Percentiles rank a stretch among this genome's conserved stretches.
phyloP scores from a whole-genome alignment of 164 flowering plant species.

The Chimonanthus praecox region DNA sequence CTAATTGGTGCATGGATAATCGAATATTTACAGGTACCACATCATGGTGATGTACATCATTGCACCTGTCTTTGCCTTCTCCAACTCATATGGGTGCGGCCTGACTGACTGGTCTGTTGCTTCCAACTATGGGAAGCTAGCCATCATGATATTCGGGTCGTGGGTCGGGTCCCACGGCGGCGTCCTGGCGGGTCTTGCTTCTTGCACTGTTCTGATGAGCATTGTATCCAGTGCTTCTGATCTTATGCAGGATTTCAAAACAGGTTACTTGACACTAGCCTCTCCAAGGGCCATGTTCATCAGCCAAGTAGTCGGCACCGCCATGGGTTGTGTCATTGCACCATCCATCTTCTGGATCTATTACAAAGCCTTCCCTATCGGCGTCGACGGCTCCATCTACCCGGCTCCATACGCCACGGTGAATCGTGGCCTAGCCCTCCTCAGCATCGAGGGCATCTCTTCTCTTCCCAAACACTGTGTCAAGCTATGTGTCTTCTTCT shows the following conservation, averaged over 20 bases:
- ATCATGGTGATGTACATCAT: constrained; percentile 22
- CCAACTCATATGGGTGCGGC: constrained; percentile 39
- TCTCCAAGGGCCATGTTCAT: constrained; percentile 34
- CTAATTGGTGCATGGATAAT: too few relatives aligned
- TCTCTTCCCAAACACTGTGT: constrained; percentile 34
- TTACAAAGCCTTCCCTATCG: constrained; percentile 28
- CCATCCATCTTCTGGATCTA: constrained; percentile 30
- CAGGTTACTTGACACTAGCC: constrained; percentile 30
- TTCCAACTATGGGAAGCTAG: constrained; percentile 33
- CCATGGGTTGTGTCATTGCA: constrained; percentile 25
- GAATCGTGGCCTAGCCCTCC: constrained; percentile 28
- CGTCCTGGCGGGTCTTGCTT: constrained; percentile 27
- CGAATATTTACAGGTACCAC: constrained; percentile 9
- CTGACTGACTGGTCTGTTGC: constrained; percentile 40
- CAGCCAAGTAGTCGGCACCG: constrained; percentile 31
- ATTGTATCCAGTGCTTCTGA: constrained; percentile 39
- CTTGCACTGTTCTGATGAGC: constrained; percentile 34
- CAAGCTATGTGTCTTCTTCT: constrained; percentile 12
- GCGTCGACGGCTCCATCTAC: constrained; percentile 11
- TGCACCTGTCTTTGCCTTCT: constrained; percentile 37
- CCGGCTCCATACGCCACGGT: constrained; percentile 28
- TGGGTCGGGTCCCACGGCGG: constrained; percentile 32
- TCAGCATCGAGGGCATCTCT: constrained; percentile 25
- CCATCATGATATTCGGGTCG: constrained; percentile 25
- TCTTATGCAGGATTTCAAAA: constrained; percentile 39